These are phyloP conservation scores for Neoscytalidium dimidiatum DNA, from an alignment of 2,329 filamentous ascomycete genomes.

Conservation along the genomic window DNA sequence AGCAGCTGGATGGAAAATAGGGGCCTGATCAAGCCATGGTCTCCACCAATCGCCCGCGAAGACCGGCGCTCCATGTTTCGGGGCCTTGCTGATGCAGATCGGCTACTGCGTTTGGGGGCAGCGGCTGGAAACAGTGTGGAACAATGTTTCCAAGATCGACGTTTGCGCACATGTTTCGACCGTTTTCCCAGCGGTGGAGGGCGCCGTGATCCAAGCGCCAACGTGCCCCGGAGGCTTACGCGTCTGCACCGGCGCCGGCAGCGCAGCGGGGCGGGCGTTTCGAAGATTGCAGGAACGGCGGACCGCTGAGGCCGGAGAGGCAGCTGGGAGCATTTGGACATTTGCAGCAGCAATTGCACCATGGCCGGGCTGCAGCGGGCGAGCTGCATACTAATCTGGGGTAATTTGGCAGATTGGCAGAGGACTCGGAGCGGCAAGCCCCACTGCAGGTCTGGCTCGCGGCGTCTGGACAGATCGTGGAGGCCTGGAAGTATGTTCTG, in stretches of 20 bases:
- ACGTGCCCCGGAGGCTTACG: constrained; percentile 9
- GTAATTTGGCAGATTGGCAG: constrained; percentile 9
- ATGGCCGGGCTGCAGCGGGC: background rate
- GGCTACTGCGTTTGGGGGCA: background rate
- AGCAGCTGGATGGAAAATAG: constrained; percentile 5
- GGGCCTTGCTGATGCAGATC: constrained; percentile 5
- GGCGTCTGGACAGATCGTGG: background rate
- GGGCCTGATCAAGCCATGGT: constrained; percentile 9
- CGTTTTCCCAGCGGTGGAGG: background rate
- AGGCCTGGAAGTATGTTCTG: background rate
- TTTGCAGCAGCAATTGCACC: background rate
- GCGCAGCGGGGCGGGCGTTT: constrained; percentile 5
- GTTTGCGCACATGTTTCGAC: constrained; percentile 7
- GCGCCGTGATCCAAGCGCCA: constrained; percentile 9
- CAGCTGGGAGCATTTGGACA: background rate
- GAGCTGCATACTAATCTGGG: background rate
- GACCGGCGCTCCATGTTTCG: constrained; percentile 14
- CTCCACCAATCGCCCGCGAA: constrained; percentile 11
- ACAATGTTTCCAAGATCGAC: constrained; percentile 10
- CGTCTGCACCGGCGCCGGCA: constrained; percentile 4
- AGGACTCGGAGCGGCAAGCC: background rate
- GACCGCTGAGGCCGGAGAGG: background rate
- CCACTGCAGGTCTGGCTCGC: background rate
- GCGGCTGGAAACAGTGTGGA: background rate
- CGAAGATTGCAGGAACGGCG: constrained; percentile 14